Evolutionary conservation across 768 basidiomycete species (phyloP).

Genomic region (Leccinum broughii): DNA sequence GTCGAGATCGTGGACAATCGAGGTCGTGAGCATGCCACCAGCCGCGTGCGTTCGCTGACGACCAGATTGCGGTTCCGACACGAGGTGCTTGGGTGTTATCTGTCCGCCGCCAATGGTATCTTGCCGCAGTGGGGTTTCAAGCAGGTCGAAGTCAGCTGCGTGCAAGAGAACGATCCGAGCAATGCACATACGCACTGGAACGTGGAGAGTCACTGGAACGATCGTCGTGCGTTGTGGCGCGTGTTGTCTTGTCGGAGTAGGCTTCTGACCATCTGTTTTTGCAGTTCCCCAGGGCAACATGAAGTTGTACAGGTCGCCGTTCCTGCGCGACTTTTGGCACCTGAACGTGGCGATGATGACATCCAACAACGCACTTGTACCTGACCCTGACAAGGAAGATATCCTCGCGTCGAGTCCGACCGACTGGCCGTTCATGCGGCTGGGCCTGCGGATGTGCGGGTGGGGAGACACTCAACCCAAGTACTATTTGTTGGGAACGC

Average conservation of each 20-base stretch:
- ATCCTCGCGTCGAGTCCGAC: constrained; percentile 90
- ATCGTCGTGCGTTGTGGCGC: constrained; percentile 66
- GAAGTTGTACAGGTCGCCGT: constrained; percentile 87
- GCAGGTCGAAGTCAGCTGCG: constrained; percentile 95
- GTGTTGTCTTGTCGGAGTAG: background rate
- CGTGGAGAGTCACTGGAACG: constrained; percentile 97
- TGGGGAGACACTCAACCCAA: constrained; percentile 89
- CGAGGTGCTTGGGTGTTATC: constrained; percentile 75
- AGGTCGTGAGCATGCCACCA: constrained; percentile 55
- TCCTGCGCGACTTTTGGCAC: constrained; percentile 97
- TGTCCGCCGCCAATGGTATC: constrained; percentile 84
- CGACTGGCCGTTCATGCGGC: constrained; percentile 91
- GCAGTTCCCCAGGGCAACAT: constrained; percentile 81
- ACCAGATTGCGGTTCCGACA: constrained; percentile 88
- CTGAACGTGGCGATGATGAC: constrained; percentile 99
- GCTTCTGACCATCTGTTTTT: background rate
- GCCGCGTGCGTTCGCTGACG: constrained; percentile 84
- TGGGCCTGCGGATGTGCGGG: constrained; percentile 96
- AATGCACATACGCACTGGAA: constrained; percentile 97
- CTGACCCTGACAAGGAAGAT: constrained; percentile 98
- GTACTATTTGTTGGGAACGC: constrained; percentile 93
- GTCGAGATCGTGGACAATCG: constrained; percentile 95
- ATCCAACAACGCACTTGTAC: constrained; percentile 96
- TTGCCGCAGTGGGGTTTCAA: constrained; percentile 99
- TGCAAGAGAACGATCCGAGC: constrained; percentile 77